These are phyloP conservation scores for Solanum ahanhuiri DNA, from an alignment of 257 asterid species.

Conservation along the genomic window DNA sequence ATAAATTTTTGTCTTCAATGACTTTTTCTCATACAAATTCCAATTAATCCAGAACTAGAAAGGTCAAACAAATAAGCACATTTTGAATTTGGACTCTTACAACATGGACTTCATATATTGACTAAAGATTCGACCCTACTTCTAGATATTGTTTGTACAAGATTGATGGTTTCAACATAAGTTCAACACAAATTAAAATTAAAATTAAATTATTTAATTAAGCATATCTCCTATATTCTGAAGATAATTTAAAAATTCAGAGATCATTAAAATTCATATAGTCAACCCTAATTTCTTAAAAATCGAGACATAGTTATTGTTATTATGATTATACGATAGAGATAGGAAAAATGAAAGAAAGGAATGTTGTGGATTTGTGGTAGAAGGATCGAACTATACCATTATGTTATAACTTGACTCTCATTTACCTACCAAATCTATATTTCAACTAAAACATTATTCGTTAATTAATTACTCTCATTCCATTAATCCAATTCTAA, in stretches of 20 bases:
- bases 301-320: background rate
- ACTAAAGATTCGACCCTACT: background rate
- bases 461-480: background rate
- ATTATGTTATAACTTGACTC: background rate
- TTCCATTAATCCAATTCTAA: background rate
- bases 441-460: background rate
- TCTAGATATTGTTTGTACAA: background rate
- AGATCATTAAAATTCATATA: background rate
- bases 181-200: background rate
- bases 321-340: background rate
- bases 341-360: background rate
- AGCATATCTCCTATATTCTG: background rate
- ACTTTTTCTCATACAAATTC: background rate
- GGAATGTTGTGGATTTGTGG: background rate
- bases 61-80: background rate
- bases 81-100: background rate
- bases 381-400: background rate
- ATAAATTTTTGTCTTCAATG: background rate
- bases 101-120: background rate
- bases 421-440: background rate
- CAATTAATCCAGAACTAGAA: background rate
- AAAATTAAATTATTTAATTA: background rate
- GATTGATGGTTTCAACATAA: background rate
- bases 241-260: background rate
- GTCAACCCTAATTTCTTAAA: rapidly evolving